These are phyloP conservation scores for Beauveria brongniartii DNA, from an alignment of 2,329 filamentous ascomycete genomes.

Conservation along the genomic window DNA sequence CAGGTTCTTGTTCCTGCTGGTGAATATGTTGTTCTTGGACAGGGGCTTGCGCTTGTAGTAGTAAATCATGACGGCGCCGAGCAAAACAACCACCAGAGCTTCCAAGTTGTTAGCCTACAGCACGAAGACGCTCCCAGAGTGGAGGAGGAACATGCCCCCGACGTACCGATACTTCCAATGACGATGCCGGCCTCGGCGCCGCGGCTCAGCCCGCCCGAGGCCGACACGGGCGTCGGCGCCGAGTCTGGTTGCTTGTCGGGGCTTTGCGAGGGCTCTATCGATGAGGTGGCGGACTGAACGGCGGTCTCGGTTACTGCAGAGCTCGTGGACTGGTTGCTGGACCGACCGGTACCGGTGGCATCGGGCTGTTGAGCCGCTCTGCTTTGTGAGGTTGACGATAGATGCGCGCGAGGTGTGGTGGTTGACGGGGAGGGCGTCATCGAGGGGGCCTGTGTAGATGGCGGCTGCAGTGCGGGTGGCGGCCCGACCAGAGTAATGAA, in stretches of 20 bases:
- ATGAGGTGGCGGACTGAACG: background rate
- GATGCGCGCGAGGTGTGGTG: background rate
- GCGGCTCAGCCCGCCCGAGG: background rate
- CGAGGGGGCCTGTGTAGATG: background rate
- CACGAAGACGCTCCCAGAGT: too few relatives aligned
- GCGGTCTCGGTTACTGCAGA: background rate
- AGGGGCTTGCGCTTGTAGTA: conserved; percentile 4
- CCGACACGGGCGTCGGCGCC: background rate
- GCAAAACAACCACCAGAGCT: background rate
- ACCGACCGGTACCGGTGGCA: background rate
- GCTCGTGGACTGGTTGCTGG: background rate
- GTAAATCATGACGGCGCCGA: conserved; percentile 1
- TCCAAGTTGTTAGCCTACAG: background rate
- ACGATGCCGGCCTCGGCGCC: conserved; percentile 5
- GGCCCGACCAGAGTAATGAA: background rate
- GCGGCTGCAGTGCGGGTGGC: background rate
- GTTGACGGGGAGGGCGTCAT: background rate
- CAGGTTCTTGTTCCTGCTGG: background rate
- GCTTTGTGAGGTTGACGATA: background rate
- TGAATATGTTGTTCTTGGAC: background rate
- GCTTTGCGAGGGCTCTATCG: background rate
- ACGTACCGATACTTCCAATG: conserved; percentile 1
- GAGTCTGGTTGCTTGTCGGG: background rate
- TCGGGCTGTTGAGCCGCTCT: background rate
- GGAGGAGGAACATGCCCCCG: too few relatives aligned